Evolutionary conservation across 192 early-diverging fungal genomes (phyloP), one percentile per base, ranked within the genome.

Genomic region (Dimargaris verticillata): DNA sequence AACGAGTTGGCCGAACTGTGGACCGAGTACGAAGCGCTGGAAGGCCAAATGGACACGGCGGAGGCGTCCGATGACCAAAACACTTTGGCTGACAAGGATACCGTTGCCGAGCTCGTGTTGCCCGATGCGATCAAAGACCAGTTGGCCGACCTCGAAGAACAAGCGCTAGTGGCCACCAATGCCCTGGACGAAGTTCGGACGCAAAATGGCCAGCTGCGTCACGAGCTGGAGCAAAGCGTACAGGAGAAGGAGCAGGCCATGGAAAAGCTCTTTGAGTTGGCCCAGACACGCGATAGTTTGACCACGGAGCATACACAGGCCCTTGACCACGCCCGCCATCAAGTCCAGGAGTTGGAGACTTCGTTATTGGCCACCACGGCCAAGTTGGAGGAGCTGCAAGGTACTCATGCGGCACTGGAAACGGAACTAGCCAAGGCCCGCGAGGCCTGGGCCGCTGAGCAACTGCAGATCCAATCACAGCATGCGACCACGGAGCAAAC

Each of bases 251-350:
- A 71, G 15, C 65, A 64, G 38, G 57, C 72, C 43, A 70, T 75
- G 66, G 59, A 61, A 9, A 70, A 68, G 3, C 62, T 72, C n/a
- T 62, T 61, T 13, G 68, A 63, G 12, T 68, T 66, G 26, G 66
- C 69, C 45, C 65, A 63, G 61, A 68, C 70, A 53, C 66, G 67
- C 63, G 54, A 59, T 18, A 70, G 70, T 53, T 62, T 75, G 61
- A 61, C 70, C n/a, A 67, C 70, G 11, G 70, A 75, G 59, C 70
- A 75, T 47, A 70, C 74, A 5, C 69, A 68, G 61, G 70, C 72
- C 44, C 51, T 75, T 15, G 74, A 75, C 38, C 46, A 70, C 33
- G 33, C 33, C 3, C 33, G 7, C 7, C 33, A 7, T 38, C 33
- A 38, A 38, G 33, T 38, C 7, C 33, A 38, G 74, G 74, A 75